These are phyloP conservation scores for Citrus reticulata DNA, from an alignment of 345 rosid genomes.

Conservation along the genomic window DNA sequence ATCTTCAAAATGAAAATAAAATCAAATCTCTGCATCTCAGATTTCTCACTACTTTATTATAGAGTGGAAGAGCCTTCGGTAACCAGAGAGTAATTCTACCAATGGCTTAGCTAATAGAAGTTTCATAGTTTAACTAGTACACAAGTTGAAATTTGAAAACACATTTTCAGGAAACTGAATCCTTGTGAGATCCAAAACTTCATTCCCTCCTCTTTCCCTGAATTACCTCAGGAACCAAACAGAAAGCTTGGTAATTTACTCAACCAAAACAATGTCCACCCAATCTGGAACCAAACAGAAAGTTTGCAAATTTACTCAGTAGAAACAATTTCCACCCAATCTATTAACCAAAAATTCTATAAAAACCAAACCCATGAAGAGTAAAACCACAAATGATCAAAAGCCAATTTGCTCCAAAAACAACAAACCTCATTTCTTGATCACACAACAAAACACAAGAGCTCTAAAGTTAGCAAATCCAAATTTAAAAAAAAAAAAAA, in stretches of 20 bases:
- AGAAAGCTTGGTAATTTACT: not conserved
- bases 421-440: slow-evolving; percentile 7
- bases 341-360: not conserved
- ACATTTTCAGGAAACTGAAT: not conserved
- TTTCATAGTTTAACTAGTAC: not conserved
- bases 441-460: slow-evolving; percentile 7
- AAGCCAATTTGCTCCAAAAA: not conserved
- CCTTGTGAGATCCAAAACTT: not conserved
- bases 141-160: not conserved
- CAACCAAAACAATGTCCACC: not conserved
- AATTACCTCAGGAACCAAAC: not conserved
- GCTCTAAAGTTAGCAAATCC: slow-evolving; percentile 4
- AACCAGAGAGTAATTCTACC: not conserved
- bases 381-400: not conserved
- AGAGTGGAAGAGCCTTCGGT: slow-evolving; percentile 5
- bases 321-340: not conserved
- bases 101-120: not conserved
- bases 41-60: not conserved
- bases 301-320: not conserved
- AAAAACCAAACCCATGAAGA: not conserved
- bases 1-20: slow-evolving; percentile 2
- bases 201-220: not conserved
- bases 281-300: not conserved
- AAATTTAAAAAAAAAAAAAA: not conserved
- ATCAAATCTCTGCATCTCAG: not conserved